Evolutionary conservation across 192 early-diverging fungal species (phyloP), one percentile per base, ranked within the genome.

Genomic region (Coemansia sp.): DNA sequence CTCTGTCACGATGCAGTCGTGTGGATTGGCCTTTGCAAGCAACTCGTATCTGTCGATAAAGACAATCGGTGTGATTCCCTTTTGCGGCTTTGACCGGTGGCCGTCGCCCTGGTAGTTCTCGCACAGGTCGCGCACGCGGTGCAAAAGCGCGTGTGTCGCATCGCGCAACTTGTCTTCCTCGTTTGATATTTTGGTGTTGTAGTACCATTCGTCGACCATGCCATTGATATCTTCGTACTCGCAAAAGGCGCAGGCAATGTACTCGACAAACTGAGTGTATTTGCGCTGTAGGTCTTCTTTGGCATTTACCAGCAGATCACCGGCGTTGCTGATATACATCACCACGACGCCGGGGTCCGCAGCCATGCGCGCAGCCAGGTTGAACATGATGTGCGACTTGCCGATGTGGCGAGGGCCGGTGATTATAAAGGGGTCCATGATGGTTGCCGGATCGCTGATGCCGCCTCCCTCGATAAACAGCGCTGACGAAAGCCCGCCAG

Each of bases 341-440:
- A 78, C 71, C 1, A 65, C 67, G 1, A 69, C 76, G 2, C 58
- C 51, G 6, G 70, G 66, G 38, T 68, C 76, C 18, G 66, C 64
- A 34, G 67, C 53, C 39, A 78, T 56, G 5, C 52, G 66, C 57
- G 64, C 70, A 1, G 70, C 70, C 2, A 78, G 34, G 11, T 73
- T 62, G 17, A 73, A 28, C 66, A 78, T 72, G 5, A 78, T 37
- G 43, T 78, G 76, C 70, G 66, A 68, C 58, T 78, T 78, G 20
- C 76, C 76, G 0, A 69, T 48, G 11, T 78, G 76, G 11, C 76
- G 70, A 51, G 76, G 76, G 0, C 76, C 76, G 15, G 33, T 18
- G 20, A 78, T 51, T 3, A 70, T 22, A 15, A 70, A 39, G 32
- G 64, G 51, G 12, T 70, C 68, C 3, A 70, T 38, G 15, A 14